phyloP scores from a whole-genome alignment of 1,139 yeast genomes.

The Hemisphaericaspora xylofermentans region DNA sequence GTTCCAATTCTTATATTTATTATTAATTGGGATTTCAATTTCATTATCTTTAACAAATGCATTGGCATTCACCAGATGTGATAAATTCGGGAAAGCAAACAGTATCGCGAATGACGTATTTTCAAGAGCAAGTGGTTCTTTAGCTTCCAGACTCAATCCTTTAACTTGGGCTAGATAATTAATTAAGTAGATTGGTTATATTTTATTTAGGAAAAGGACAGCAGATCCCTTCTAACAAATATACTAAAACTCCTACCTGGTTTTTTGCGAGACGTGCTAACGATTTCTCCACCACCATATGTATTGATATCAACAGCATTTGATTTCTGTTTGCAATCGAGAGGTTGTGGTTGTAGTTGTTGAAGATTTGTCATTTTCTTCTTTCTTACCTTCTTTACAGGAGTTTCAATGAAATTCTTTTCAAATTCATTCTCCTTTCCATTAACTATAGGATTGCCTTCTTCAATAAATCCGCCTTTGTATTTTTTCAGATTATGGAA shows the following conservation, averaged over 20 bases:
- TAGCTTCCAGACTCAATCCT: constrained; percentile 54
- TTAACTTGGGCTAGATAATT: constrained; percentile 20
- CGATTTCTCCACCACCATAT: too few species aligned
- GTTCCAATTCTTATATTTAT: constrained; percentile 71
- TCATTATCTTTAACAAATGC: constrained; percentile 78
- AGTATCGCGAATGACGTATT: constrained; percentile 50
- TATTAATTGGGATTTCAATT: constrained; percentile 64
- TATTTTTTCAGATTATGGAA: not conserved
- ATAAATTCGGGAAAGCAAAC: constrained; percentile 80
- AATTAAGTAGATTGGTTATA: constrained; percentile 2
- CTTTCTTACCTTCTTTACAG: not conserved
- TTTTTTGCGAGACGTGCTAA: not conserved
- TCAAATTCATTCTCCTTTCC: not conserved
- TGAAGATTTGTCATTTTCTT: not conserved
- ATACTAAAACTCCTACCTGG: constrained; percentile 10
- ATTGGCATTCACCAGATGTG: constrained; percentile 87
- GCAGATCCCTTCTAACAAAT: constrained; percentile 8
- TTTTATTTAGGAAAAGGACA: too few species aligned
- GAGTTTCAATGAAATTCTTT: not conserved
- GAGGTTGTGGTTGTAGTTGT: not conserved
- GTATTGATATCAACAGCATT: too few species aligned
- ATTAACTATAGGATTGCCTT: not conserved
- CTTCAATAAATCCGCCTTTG: not conserved
- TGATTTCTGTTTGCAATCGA: too few species aligned
- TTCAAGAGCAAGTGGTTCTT: constrained; percentile 47